Percentiles rank a stretch among this genome's conserved stretches.
These are phyloP conservation scores for Plasmodium cynomolgi DNA, from an alignment of 169 alveolate genomes.

Conservation along the genomic window DNA sequence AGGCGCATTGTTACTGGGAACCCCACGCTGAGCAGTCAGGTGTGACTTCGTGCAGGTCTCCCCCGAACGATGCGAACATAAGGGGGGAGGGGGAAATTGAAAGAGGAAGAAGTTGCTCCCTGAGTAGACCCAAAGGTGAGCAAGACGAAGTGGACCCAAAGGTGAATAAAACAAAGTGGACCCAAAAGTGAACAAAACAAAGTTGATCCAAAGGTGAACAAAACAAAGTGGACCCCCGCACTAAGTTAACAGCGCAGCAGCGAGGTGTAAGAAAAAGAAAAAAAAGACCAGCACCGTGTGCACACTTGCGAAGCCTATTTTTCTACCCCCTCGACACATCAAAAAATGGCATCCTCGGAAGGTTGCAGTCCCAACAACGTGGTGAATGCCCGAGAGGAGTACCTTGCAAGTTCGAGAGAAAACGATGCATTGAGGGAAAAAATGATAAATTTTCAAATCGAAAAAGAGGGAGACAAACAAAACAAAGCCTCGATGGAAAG, in stretches of 20 bases:
- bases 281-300: too few relatives aligned
- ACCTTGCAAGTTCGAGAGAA: neutral
- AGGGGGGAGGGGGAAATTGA: too few relatives aligned
- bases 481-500: neutral
- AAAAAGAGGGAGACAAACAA: neutral
- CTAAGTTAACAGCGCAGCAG: too few relatives aligned
- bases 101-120: neutral
- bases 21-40: neutral
- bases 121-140: neutral
- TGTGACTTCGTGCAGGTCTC: too few relatives aligned
- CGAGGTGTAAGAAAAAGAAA: neutral
- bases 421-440: slow-evolving; percentile 32
- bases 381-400: neutral
- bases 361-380: neutral
- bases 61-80: too few relatives aligned
- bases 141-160: neutral
- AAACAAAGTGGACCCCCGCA: too few relatives aligned
- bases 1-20: too few relatives aligned
- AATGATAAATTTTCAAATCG: neutral
- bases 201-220: too few relatives aligned
- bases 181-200: too few relatives aligned
- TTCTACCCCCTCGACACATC: too few relatives aligned
- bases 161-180: too few relatives aligned
- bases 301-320: too few relatives aligned
- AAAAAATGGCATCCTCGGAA: neutral